Percentiles rank a stretch among this genome's conserved stretches.
These are phyloP conservation scores for Colletotrichum costaricense DNA, from an alignment of 2,329 filamentous ascomycete species.

Conservation along the genomic window DNA sequence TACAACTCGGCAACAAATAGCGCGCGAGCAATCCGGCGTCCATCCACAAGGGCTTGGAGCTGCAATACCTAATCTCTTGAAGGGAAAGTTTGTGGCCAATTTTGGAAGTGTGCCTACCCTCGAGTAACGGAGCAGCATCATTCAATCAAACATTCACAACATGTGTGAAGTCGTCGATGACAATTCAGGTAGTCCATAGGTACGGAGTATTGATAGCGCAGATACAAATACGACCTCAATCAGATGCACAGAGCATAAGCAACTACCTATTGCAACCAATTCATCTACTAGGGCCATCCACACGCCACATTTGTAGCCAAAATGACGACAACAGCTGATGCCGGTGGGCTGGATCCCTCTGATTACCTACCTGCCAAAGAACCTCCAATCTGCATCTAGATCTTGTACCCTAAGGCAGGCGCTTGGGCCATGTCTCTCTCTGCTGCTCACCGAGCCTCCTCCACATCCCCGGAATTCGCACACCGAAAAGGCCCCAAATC, in stretches of 20 bases:
- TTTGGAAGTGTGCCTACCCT: no score
- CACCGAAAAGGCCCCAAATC: constrained; percentile 13
- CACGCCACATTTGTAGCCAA: constrained; percentile 4
- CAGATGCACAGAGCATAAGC: background rate
- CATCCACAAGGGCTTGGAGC: no score
- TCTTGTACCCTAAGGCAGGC: background rate
- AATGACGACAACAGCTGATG: background rate
- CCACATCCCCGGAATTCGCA: constrained; percentile 25
- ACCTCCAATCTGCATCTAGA: background rate
- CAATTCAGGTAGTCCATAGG: background rate
- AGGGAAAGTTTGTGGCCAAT: no score
- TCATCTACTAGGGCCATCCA: background rate
- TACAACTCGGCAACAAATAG: background rate
- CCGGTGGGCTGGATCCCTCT: background rate
- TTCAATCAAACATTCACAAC: background rate
- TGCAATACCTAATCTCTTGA: no score
- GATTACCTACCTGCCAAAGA: background rate
- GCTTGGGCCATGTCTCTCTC: constrained; percentile 8
- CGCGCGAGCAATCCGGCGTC: no score
- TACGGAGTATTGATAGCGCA: background rate
- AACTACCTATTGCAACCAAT: background rate
- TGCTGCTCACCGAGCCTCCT: background rate
- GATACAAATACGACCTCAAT: background rate
- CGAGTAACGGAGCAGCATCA: no score
- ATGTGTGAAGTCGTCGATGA: background rate